These are phyloP conservation scores for Alternaria rosae DNA, from an alignment of 2,329 filamentous ascomycete genomes.

Conservation along the genomic window DNA sequence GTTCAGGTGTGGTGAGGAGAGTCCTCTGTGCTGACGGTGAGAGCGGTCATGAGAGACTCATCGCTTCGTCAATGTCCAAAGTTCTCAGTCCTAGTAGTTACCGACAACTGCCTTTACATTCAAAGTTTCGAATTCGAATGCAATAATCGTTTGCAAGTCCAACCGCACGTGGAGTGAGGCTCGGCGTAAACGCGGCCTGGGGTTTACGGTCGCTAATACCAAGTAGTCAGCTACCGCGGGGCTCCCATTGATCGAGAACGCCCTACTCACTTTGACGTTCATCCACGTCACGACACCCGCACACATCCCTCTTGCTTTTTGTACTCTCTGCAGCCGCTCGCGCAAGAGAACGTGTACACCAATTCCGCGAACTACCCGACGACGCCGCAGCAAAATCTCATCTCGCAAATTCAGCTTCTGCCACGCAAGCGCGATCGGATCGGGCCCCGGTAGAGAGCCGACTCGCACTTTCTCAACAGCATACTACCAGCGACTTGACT, in stretches of 20 bases:
- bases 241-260: conserved; percentile 15
- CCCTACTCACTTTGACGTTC: conserved; percentile 11
- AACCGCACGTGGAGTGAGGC: conserved; percentile 10
- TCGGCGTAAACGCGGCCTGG: conserved; percentile 14
- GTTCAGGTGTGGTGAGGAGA: neutral
- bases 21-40: neutral
- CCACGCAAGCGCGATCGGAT: conserved; percentile 19
- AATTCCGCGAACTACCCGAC: neutral
- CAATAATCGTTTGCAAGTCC: neutral
- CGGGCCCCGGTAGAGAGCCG: conserved; percentile 4
- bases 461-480: conserved; percentile 19
- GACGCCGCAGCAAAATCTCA: neutral
- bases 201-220: conserved; percentile 19
- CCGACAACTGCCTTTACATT: neutral
- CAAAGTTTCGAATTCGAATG: neutral
- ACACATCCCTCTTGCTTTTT: conserved; percentile 12
- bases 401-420: conserved; percentile 1
- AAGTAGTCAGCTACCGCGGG: conserved; percentile 27
- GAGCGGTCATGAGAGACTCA: neutral
- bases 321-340: conserved; percentile 3
- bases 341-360: neutral
- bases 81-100: neutral
- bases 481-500: conserved; percentile 17
- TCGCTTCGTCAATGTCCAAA: neutral
- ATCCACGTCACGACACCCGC: conserved; percentile 28